Percentiles rank a stretch among this genome's conserved stretches.
phyloP scores from a whole-genome alignment of 2,329 filamentous ascomycete genomes.

The Pseudogymnoascus pannorum region DNA sequence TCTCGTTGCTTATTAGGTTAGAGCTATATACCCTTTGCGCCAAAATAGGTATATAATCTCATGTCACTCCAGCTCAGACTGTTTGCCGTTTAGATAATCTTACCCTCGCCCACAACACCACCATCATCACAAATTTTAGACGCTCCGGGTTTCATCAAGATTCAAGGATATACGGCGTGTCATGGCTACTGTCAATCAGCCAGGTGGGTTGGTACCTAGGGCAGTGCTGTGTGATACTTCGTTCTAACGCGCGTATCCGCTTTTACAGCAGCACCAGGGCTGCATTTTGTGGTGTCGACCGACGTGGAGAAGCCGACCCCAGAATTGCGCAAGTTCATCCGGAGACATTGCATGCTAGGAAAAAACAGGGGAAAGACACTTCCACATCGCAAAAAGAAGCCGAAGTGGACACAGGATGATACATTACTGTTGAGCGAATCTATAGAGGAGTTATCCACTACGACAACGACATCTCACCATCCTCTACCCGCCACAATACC shows the following conservation, averaged over 20 bases:
- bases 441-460: not conserved
- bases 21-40: not conserved
- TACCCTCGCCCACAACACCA: not conserved
- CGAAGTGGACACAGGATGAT: not conserved
- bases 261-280: slow-evolving; percentile 16
- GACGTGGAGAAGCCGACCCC: slow-evolving; percentile 25
- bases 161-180: not conserved
- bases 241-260: not conserved
- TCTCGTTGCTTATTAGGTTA: not conserved
- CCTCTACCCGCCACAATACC: not conserved
- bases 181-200: not conserved
- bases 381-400: slow-evolving; percentile 13
- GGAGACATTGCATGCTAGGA: slow-evolving; percentile 37
- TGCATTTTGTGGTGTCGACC: slow-evolving; percentile 28
- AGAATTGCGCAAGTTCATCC: slow-evolving; percentile 31
- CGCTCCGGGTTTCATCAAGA: not conserved
- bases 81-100: not conserved
- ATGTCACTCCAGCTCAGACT: not conserved
- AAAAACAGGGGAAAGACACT: slow-evolving; percentile 32
- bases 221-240: not conserved
- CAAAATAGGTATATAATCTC: not conserved
- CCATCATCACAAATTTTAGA: not conserved
- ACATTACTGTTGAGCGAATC: not conserved
- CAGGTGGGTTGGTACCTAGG: not conserved
- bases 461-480: not conserved